Evolutionary conservation across 768 basidiomycete species (phyloP).

Genomic region (Bullera alba): DNA sequence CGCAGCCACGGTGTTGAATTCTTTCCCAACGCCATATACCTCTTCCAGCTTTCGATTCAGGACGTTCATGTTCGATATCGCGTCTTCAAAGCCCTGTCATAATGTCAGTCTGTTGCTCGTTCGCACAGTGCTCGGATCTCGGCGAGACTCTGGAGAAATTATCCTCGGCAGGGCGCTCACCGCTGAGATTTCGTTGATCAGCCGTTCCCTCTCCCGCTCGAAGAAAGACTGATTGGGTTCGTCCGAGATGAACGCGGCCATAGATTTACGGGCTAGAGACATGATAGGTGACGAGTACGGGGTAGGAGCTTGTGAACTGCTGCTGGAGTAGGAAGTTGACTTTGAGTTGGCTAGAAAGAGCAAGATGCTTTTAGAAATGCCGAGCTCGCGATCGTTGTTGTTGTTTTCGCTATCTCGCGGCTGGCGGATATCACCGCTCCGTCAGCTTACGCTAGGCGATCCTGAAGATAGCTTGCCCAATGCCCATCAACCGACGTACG

Average conservation of each 20-base stretch:
- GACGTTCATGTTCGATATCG: slow-evolving; percentile 74
- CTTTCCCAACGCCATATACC: slow-evolving; percentile 82
- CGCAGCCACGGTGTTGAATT: slow-evolving; percentile 79
- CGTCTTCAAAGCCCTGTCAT: slow-evolving; percentile 81
- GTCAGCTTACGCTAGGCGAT: too few species aligned
- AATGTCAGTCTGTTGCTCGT: background rate
- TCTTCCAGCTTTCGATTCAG: slow-evolving; percentile 89
- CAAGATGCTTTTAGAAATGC: too few species aligned
- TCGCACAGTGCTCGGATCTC: background rate
- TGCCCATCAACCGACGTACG: too few species aligned
- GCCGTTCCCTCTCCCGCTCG: slow-evolving; percentile 36
- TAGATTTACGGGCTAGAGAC: background rate
- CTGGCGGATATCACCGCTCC: too few species aligned
- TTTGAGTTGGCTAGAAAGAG: too few species aligned
- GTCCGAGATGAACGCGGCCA: background rate
- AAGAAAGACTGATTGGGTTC: slow-evolving; percentile 32
- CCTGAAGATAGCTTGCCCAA: too few species aligned
- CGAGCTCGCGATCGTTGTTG: too few species aligned
- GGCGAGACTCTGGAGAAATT: background rate
- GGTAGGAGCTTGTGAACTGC: background rate
- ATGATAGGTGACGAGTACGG: background rate
- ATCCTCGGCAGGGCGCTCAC: slow-evolving; percentile 18
- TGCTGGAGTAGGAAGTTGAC: background rate
- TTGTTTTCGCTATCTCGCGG: too few species aligned
- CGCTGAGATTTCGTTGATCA: slow-evolving; percentile 40